Evolutionary conservation across 2,329 filamentous ascomycete species (phyloP), one percentile per base, ranked within the genome.

Genomic region (Xenoacremonium recifei): DNA sequence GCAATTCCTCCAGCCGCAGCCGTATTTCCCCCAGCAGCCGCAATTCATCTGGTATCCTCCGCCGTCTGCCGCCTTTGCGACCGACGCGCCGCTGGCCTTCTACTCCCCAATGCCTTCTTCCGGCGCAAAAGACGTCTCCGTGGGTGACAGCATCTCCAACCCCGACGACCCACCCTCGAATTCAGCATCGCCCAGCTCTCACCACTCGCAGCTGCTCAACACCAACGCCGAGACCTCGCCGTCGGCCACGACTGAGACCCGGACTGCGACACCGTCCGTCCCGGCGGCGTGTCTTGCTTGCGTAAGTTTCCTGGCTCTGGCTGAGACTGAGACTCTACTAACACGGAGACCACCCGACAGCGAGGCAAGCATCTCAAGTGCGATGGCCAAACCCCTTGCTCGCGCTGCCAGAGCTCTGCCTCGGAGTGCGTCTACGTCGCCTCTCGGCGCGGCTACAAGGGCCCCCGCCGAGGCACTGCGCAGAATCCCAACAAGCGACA

Each of bases 391-490:
- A 82, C 67, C 21, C 86, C 87, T 11, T 91, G 87, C 65, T 75
- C 77, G 35, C 80, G 87, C 40, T 91, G 87, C 63, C 67, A 68
- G 17, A 65, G 70, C 37, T 74, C 76, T 35, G 75, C 76, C 42
- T 67, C 73, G 15, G 73, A 83, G 35, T 92, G 87, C 62, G 68
- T 82, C 57, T 90, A 89, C 60, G 79, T 88, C 36, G 81, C 84
- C 33, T 89, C 85, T 29, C 81, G 86, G 32, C 79, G 87, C 47
- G 87, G 87, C 21, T 88, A 87, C 68, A 88, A 86, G 64, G 84
- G 84, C 12, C 59, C 65, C 49, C 53, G 66, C 49, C 49, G 66
- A 68, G 62, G 56, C 15, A 50, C 59, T n/a, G 51, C 62, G 6
- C 63, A 63, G 44, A 77, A 71, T 53, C 67, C 69, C 9, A 72